These are phyloP conservation scores for Didymellaceae sp. DNA, from an alignment of 2,329 filamentous ascomycete genomes.

Conservation along the genomic window DNA sequence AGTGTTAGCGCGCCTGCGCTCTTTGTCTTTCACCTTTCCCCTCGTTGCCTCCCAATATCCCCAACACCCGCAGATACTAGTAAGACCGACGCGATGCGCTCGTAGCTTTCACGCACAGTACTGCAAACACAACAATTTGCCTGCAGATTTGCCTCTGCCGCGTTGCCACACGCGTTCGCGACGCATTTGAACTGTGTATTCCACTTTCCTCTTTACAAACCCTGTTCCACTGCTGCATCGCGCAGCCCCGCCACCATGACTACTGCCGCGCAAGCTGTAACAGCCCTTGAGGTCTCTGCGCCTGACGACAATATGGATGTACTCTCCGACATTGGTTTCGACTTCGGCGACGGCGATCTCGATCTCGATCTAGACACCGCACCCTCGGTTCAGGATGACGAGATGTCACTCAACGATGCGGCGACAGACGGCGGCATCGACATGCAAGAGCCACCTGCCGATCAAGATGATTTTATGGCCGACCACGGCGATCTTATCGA, in stretches of 20 bases:
- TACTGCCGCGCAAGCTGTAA: constrained; percentile 27
- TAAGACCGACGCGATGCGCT: constrained; percentile 12
- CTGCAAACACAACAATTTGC: neutral
- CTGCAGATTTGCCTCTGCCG: neutral
- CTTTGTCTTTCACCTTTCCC: constrained; percentile 4
- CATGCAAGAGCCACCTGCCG: constrained; percentile 20
- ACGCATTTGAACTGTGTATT: constrained; percentile 24
- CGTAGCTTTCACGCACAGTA: neutral
- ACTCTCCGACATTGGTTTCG: constrained; percentile 54
- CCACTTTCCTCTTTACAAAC: neutral
- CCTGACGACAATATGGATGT: constrained; percentile 64
- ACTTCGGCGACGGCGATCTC: constrained; percentile 63
- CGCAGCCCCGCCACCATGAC: constrained; percentile 25
- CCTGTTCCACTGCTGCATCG: neutral
- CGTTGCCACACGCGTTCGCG: constrained; percentile 9
- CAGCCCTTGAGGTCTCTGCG: constrained; percentile 41
- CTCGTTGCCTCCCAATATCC: neutral
- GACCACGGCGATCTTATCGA: constrained; percentile 44
- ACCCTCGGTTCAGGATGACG: constrained; percentile 48
- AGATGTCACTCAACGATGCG: constrained; percentile 64
- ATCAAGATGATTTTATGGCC: constrained; percentile 48
- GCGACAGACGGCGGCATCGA: constrained; percentile 34
- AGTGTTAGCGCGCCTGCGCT: too few species aligned
- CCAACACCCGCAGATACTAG: neutral
- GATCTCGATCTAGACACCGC: constrained; percentile 60